These are phyloP conservation scores for Metschnikowia matae DNA, from an alignment of 805 yeast genomes.

Conservation along the genomic window DNA sequence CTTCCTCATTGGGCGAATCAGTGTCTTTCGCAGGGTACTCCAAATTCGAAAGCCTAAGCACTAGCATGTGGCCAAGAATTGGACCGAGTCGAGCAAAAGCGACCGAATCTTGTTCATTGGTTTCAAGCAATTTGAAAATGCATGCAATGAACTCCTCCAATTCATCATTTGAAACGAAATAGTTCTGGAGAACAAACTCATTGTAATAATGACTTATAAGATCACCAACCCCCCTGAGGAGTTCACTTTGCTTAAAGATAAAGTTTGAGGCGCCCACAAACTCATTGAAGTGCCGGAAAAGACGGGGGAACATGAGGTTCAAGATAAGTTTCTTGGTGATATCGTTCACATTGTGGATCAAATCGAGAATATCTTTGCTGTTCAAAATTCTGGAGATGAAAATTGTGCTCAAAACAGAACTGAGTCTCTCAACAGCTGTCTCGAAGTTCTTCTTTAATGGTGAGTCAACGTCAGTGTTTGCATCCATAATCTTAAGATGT, in stretches of 20 bases:
- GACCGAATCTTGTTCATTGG: slow-evolving; percentile 5
- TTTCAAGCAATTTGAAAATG: slow-evolving; percentile 31
- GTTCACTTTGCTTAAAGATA: slow-evolving; percentile 32
- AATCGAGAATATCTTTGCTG: slow-evolving; percentile 20
- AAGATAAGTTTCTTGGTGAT: slow-evolving; percentile 32
- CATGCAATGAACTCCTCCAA: slow-evolving; percentile 27
- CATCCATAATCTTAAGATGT: slow-evolving; percentile 23
- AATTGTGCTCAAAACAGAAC: slow-evolving; percentile 30
- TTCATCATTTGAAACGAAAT: slow-evolving; percentile 19
- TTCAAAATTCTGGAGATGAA: slow-evolving; percentile 30
- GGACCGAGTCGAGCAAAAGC: slow-evolving; percentile 9
- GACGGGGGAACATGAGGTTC: slow-evolving; percentile 32
- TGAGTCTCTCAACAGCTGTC: slow-evolving; percentile 24
- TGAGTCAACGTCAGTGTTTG: slow-evolving; percentile 20
- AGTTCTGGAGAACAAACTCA: slow-evolving; percentile 30
- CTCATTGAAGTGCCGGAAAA: slow-evolving; percentile 34
- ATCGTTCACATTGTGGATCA: slow-evolving; percentile 27
- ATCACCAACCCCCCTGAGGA: slow-evolving; percentile 23
- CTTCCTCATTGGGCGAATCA: slow-evolving; percentile 6
- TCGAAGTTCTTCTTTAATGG: slow-evolving; percentile 17
- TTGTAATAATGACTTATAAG: slow-evolving; percentile 25
- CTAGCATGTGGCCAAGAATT: slow-evolving; percentile 23
- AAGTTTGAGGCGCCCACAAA: slow-evolving; percentile 31
- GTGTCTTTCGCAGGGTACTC: slow-evolving; percentile 11
- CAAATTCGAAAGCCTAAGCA: slow-evolving; percentile 26